Evolutionary conservation across 2,329 filamentous ascomycete species (phyloP).

Genomic region (Proliferodiscus dingleyae): DNA sequence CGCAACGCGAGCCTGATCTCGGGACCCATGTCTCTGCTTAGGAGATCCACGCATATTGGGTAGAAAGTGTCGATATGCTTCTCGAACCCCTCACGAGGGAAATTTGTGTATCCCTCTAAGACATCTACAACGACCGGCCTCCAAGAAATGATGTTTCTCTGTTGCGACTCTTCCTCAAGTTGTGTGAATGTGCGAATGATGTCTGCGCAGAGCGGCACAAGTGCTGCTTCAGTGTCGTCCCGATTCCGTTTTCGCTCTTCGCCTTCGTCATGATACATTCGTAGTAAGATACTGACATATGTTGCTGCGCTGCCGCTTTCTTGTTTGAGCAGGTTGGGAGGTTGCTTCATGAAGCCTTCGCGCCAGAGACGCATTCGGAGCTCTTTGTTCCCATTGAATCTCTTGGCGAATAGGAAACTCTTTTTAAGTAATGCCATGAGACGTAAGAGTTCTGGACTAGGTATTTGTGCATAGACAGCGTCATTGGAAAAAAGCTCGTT

Average conservation of each 20-base stretch:
- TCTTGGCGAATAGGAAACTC: conserved; percentile 91
- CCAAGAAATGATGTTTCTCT: conserved; percentile 96
- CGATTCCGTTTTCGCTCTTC: conserved; percentile 76
- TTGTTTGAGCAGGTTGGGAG: conserved; percentile 94
- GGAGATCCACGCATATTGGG: conserved; percentile 74
- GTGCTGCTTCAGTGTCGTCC: conserved; percentile 79
- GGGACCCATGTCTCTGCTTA: conserved; percentile 73
- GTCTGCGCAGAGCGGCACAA: conserved; percentile 92
- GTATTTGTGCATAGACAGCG: conserved; percentile 88
- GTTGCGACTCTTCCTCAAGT: conserved; percentile 93
- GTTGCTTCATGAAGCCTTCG: conserved; percentile 99
- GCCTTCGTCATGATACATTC: conserved; percentile 92
- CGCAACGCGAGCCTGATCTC: conserved; percentile 79
- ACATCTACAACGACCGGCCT: conserved; percentile 95
- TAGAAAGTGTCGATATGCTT: conserved; percentile 81
- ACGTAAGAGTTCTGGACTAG: conserved; percentile 79
- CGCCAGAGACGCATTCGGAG: conserved; percentile 90
- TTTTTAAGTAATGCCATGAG: conserved; percentile 95
- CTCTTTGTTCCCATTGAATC: conserved; percentile 97
- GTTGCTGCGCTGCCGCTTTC: conserved; percentile 89
- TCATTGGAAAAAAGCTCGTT: conserved; percentile 98
- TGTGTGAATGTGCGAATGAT: conserved; percentile 81
- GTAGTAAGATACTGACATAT: conserved; percentile 90
- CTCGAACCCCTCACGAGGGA: conserved; percentile 74
- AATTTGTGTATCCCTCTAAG: conserved; percentile 83